These are phyloP conservation scores for Cicer cuneatum DNA, from an alignment of 306 rosid genomes.

Conservation along the genomic window DNA sequence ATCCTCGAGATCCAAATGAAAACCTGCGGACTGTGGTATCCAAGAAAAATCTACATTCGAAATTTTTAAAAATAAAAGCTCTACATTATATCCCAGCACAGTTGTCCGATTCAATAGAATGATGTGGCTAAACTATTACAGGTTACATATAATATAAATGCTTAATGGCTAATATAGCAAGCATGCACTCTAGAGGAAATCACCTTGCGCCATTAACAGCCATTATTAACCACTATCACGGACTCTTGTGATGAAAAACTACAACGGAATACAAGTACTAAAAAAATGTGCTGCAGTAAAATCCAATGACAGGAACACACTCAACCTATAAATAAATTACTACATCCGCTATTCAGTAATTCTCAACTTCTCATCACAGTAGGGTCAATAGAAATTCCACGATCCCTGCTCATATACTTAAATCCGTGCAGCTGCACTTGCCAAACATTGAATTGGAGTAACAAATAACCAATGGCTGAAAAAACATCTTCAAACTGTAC, in stretches of 20 bases:
- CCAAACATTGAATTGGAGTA: background rate
- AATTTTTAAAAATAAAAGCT: background rate
- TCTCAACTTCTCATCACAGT: conserved; percentile 9
- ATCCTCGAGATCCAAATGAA: background rate
- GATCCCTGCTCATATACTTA: background rate
- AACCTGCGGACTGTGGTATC: background rate
- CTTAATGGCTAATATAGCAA: background rate
- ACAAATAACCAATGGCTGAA: conserved; percentile 25
- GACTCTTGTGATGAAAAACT: background rate
- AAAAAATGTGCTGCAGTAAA: background rate
- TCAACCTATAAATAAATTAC: background rate
- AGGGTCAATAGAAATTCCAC: background rate
- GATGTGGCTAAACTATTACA: background rate
- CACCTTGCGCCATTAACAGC: background rate
- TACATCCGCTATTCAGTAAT: background rate
- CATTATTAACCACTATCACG: background rate
- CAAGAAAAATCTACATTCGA: background rate
- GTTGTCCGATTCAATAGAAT: background rate
- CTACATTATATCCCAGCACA: background rate
- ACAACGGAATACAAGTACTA: background rate
- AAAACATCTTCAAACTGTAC: conserved; percentile 21
- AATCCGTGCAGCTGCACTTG: conserved; percentile 9
- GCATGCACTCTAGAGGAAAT: background rate
- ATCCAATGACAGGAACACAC: background rate
- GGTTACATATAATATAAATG: background rate